Conservation (phyloP, 768 basidiomycete genomes). For the Suillus subalutaceus region DNA sequence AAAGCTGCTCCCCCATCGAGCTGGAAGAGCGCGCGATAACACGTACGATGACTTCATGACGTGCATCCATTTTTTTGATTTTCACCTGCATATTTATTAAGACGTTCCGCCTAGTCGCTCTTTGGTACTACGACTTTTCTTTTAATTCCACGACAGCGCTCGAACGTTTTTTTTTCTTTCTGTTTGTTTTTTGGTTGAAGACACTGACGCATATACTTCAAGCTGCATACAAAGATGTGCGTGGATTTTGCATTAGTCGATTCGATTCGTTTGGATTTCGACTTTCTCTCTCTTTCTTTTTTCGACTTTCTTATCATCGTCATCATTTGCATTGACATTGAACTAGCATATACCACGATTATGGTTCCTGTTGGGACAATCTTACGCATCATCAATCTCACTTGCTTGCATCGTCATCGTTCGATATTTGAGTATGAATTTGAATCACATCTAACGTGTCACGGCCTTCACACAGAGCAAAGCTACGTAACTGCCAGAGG, state of each 20-base stretch:
- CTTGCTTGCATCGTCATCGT: not conserved
- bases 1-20: constrained; percentile 62
- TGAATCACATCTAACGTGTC: not conserved
- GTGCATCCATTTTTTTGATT: not conserved
- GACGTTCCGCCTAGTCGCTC: not conserved
- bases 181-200: not conserved
- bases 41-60: not conserved
- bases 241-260: constrained; percentile 2
- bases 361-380: not conserved
- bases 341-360: constrained; percentile 12
- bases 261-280: not conserved
- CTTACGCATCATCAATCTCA: not conserved
- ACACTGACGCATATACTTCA: not conserved
- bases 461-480: not conserved
- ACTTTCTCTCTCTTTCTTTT: not conserved
- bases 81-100: constrained; percentile 8
- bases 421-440: not conserved
- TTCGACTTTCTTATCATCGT: not conserved
- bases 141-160: not conserved
- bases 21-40: constrained; percentile 47
- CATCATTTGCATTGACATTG: constrained; percentile 12
- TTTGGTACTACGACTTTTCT: not conserved
- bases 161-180: not conserved
- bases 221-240: not conserved
- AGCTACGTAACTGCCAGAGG: no score